Evolutionary conservation across 2,329 filamentous ascomycete species (phyloP), one percentile per base, ranked within the genome.

Genomic region (Reticulascus tulasneorum): DNA sequence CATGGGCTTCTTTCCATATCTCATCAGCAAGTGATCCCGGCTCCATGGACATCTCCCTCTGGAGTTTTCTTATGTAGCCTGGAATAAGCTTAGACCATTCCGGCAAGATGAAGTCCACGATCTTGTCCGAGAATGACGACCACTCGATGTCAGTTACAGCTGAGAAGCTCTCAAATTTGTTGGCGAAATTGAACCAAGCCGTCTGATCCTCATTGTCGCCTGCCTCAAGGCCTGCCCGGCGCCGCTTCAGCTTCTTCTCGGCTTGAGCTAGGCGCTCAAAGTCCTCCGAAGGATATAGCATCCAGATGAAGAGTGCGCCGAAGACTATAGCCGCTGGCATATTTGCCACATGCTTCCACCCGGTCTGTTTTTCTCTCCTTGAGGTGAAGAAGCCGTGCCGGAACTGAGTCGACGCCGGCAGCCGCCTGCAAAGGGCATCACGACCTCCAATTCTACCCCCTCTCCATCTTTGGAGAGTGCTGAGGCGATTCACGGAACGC

Each of bases 1-100:
- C 86, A 39, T 89, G 85, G 1, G 93, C 88, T 51, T 97, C 91
- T 46, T 73, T 71, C 93, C 93, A 97, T 40, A 98, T 93, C 48
- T 96, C 86, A 53, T 94, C 84, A 10, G 91, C 88, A 26, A 98
- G 67, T 1, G 89, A 94, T 2, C 89, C 91, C 0, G 88, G 86
- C 0, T 84, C 79, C 79, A 93, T 84, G 22, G 87, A 93, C 12
- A 96, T 70, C 62, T 97, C 91, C 16, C 78, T 77, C 56, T 95
- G 89, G 22, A 97, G 73, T 59, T 95, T 96, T 42, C 77, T 74
- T 37, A 94, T 67, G 36, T 86, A 88, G 4, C 71, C 81, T 1
- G 90, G 90, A 13, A 96, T 66, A 26, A 78, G 57, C 46, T 79
- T 83, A 22, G 84, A 80, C 91, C 91, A 97, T 26, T 85, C 79